Evolutionary conservation across 257 asterid genomes (phyloP), one percentile per base, ranked within the genome.

Genomic region (Cynanchum wilfordii): DNA sequence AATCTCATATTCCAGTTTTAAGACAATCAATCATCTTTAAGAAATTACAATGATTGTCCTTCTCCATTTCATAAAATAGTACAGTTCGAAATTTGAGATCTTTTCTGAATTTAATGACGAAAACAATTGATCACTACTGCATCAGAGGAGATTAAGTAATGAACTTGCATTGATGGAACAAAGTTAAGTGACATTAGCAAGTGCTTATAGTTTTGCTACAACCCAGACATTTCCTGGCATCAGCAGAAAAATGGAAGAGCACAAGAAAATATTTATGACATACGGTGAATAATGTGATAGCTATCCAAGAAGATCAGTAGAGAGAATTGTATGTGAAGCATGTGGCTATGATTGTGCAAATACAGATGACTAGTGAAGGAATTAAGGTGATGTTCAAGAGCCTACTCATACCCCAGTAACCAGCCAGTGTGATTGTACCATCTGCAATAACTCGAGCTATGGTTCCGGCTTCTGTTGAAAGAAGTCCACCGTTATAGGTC

Each of bases 391-490:
- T 69, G 69, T 89, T 89, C 25, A 89, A 56, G 44, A 89, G 90
- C 81, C 76, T 87, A 45, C 84, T 87, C 83, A 85, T 83, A 7
- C 90, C 90, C 80, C 84, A 83, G 69, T 85, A 82, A 2, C 96
- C 90, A 5, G 90, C 86, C 19, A 87, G 44, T 16, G 96, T 89
- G 58, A 89, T 89, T 20, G 90, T 85, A 20, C 83, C 85, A 50
- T 89, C 96, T 11, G 93, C 96, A 19, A 86, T 57, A 3, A 89
- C 96, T 54, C 96, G 85, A 1, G 93, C 96, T 55, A 89, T 63
- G 7, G 96, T 89, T 38, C 93, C 96, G 0, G 91, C 96, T 77
- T 89, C 96, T 5, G 93, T 89, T 36, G 96, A 89, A 45, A 89
- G 81, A 64, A 89, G 77, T 7, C 93, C 96, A 3, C 90, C 93